Base-by-base conservation (phyloP, 169 alveolate genomes). In the Toxoplasma gondii region DNA sequence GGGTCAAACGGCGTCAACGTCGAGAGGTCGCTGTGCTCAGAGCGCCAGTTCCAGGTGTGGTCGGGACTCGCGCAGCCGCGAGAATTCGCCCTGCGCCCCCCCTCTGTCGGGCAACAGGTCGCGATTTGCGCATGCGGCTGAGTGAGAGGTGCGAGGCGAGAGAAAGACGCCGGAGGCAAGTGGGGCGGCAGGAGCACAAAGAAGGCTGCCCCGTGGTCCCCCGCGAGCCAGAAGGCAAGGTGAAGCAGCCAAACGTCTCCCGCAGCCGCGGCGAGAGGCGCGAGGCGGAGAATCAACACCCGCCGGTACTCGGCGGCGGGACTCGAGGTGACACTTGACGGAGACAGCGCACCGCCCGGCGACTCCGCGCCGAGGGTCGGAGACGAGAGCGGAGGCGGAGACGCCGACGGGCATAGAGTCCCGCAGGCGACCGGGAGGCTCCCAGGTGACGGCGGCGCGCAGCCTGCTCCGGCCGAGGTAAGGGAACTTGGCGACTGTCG, bases 171-270 rank as follows among this genome's bases (percentile, higher is more conserved):
- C 58, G 45, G 43, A 19, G 39, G 90, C 34, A 41, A 53, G 43
- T 92, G 88, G 34, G 94, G 94, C 31, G 94, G 94, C 44, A 92
- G 82, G 27, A 92, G 88, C 0, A 91, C 92, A 43, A 53, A 88
- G 78, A 92, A 64, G 36, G 94, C 94, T 9, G 58, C 84, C 54
- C 74, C 29, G 92, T 92, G 64, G 87, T 92, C 83, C 34, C 94
- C 94, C 31, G 92, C 91, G 44, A 92, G 74, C 94, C 94, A 92
- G 80, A 41, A 58, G 64, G 92, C 88, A 64, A 74, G 78, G 41
- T 81, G 88, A 9, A 88, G 78, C 78, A 92, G 87, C 94, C 94
- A 92, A n/a, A 92, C 82, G 54, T 92, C 94, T 17, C 88, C 92
- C 82, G 78, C 92, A 24, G 92, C 94, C 82, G 87, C 86, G 9